Percentiles rank a stretch among this genome's conserved stretches.
phyloP scores from a whole-genome alignment of 1,139 yeast genomes.

The Candida tetrigidarum region DNA sequence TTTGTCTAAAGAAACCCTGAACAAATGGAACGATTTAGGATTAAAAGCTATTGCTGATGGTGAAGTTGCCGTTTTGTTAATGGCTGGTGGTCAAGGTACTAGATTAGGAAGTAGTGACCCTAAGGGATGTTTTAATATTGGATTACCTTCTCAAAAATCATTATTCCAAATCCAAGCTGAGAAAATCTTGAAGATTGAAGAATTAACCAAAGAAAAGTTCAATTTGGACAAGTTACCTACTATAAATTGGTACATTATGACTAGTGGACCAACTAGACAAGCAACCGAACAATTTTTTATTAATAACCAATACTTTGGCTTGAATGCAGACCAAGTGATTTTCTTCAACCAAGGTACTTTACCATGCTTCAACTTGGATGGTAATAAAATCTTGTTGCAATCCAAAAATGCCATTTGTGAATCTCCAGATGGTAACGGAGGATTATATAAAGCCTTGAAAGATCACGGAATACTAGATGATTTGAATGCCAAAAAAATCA shows the following conservation, averaged over 20 bases:
- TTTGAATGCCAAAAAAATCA: constrained; percentile 67
- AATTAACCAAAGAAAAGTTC: constrained; percentile 39
- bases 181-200: constrained; percentile 67
- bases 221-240: constrained; percentile 25
- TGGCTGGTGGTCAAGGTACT: constrained; percentile 99
- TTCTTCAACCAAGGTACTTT: constrained; percentile 96
- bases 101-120: constrained; percentile 89
- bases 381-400: constrained; percentile 69
- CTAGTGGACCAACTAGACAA: constrained; percentile 84
- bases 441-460: constrained; percentile 83
- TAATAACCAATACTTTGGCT: constrained; percentile 70
- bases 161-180: constrained; percentile 95
- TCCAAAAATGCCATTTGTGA: constrained; percentile 62
- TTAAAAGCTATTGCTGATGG: constrained; percentile 67
- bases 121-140: constrained; percentile 91
- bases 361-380: constrained; percentile 82
- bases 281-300: constrained; percentile 77
- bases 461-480: constrained; percentile 71
- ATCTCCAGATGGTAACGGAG: constrained; percentile 99
- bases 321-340: constrained; percentile 57
- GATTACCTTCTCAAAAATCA: constrained; percentile 81
- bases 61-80: constrained; percentile 84
- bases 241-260: constrained; percentile 93
- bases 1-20: constrained; percentile 27
- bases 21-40: constrained; percentile 63